Evolutionary conservation across 225 moss, liverwort and hornwort genomes (phyloP), one percentile per base, ranked within the genome.

Genomic region (Polytrichum commune): DNA sequence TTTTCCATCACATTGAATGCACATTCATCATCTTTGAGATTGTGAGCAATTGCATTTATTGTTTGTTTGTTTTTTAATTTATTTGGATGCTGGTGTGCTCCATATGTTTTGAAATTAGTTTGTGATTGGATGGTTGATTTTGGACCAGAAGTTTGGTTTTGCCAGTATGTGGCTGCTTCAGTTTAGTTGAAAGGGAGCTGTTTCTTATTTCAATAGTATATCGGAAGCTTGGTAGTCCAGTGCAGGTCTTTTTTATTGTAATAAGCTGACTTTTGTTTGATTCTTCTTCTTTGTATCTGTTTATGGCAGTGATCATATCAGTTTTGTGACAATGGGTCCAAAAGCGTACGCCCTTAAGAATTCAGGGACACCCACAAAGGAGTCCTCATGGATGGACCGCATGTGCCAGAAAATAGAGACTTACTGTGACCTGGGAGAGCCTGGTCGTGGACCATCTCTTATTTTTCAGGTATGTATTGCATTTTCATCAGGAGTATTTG

Each of bases 351-450:
- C 81, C 54, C 71, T 83, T 19, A 87, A 81, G 83, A 74, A 67
- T 77, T 72, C 77, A 69, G 78, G 72, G 29, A 85, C 67, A 65
- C 71, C 75, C 25, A 77, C 81, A 7, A 91, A 84, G 81, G 91
- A 88, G 69, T 75, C 81, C 35, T 88, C 93, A 18, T 93, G 90
- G 90, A 86, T 91, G 84, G 91, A 91, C 60, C 91, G 91, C 24
- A 83, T 93, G 86, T 91, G 91, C 73, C 84, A 83, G 67, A 93
- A 86, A 81, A 73, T 93, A 78, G 92, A 94, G 73, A 80, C 81
- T 33, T 76, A 90, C n/a, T 92, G 89, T 78, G 92, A 95, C 66
- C 62, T 87, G 66, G 81, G 78, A 72, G 83, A 83, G 66, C 78
- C 80, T 70, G 78, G 81, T 57, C 86, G 83, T 46, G 81, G 86